Base-by-base conservation (phyloP, 2,329 filamentous ascomycete genomes). In the Sporothrix brasiliensis region DNA sequence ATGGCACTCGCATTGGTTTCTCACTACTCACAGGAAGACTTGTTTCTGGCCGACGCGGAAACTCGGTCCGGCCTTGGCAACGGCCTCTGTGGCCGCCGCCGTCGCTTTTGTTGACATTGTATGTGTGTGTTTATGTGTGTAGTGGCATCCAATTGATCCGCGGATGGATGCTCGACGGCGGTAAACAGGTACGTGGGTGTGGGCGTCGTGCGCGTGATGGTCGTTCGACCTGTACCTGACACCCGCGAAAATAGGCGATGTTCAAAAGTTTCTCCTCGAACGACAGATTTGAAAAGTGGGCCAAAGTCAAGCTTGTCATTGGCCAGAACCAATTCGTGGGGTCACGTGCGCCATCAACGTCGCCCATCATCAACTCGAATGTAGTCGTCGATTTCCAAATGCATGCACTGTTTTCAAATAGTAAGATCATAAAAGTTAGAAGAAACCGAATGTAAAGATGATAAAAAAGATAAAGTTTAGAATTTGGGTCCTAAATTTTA, bases 31-130 rank as follows among this genome's bases (percentile, higher is more conserved):
- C 87, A 89, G 78, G 73, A 82, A 89, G 58, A 89, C 78, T 75
- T 86, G 79, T 77, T 87, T 88, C 72, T 78, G 77, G 44, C 87
- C 87, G 69, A 87, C 77, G 74, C 77, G 82, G 74, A 85, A 85
- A 74, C 77, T 77, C 67, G 83, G 71, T 21, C 71, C 54, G 13
- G 67, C 77, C 75, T 79, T 78, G 72, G 79, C 79, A 50, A 77
- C 77, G 63, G 75, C 77, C 74, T 79, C 73, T 67, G 73, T 81
- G 58, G 77, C 80, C 78, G 78, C 78, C 61, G 74, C 80, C 50
- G 77, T 79, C 78, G 77, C 77, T 72, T 75, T 73, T 60, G 71
- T 67, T 65, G 74, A 75, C 73, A 76, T 74, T 69, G 71, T 68
- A 71, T 71, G 41, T 19, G 65, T 54, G 27, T 61, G n/a, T 44